Conservation (phyloP, 2,329 filamentous ascomycete species). For the Xylaria arbuscula region DNA sequence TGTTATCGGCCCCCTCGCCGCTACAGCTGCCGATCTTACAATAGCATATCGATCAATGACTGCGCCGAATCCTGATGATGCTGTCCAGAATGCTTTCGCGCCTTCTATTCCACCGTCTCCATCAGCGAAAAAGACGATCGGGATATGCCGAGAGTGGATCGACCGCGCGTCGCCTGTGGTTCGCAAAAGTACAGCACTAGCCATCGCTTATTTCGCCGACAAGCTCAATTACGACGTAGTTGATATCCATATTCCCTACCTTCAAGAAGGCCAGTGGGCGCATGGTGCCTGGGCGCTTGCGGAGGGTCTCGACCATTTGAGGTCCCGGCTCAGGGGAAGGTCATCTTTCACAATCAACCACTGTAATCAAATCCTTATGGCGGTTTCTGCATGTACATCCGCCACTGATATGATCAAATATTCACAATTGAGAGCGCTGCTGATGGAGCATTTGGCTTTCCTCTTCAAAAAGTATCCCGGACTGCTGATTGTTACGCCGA, state of each 20-base stretch:
- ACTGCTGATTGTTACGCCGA: slow-evolving; percentile 82
- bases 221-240: slow-evolving; percentile 61
- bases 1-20: slow-evolving; percentile 80
- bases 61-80: slow-evolving; percentile 73
- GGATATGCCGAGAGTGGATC: slow-evolving; percentile 76
- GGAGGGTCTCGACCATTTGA: slow-evolving; percentile 69
- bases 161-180: slow-evolving; percentile 74
- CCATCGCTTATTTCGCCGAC: slow-evolving; percentile 64
- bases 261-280: slow-evolving; percentile 78
- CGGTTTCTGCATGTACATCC: slow-evolving; percentile 71
- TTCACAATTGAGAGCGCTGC: slow-evolving; percentile 76
- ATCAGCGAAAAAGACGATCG: slow-evolving; percentile 70
- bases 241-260: slow-evolving; percentile 73
- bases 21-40: slow-evolving; percentile 80
- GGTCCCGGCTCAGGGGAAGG: slow-evolving; percentile 56
- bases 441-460: slow-evolving; percentile 61
- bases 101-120: slow-evolving; percentile 61
- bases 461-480: slow-evolving; percentile 75
- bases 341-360: slow-evolving; percentile 67
- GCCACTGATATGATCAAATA: slow-evolving; percentile 77
- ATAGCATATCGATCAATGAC: slow-evolving; percentile 86
- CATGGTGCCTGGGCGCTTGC: slow-evolving; percentile 82
- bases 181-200: slow-evolving; percentile 67
- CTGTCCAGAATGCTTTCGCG: slow-evolving; percentile 71
- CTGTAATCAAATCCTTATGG: slow-evolving; percentile 76